Base-by-base conservation (phyloP, 305 asterid species). In the Fraxinus nigra region DNA sequence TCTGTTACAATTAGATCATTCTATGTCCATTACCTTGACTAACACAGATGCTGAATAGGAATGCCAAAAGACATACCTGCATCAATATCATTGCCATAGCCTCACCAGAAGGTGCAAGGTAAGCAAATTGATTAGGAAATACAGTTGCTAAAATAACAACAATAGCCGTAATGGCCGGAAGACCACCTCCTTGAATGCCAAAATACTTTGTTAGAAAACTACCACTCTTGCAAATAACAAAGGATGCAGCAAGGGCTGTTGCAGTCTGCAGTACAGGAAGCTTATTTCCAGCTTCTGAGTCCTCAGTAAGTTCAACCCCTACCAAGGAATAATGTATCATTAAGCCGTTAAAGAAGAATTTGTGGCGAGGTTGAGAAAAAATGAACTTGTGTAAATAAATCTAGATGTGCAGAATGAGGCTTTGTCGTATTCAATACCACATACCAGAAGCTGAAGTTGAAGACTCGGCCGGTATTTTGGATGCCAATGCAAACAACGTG, bases 41-140 rank as follows among this genome's bases (percentile, higher is more conserved):
- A 48, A 48, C 59, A 48, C 59, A 14, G n/a, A 48, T 13, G 59
- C 18, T 4, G 7, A 48, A 14, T 14, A 48, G 20, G 7, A 48
- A 1, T 48, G 5, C 59, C 18, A 28, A n/a, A 61, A 77, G 46
- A 78, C 59, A 72, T 56, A 93, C 99, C 98, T 95, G 99, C 99
- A 95, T 91, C 83, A 95, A 79, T 35, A 95, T 91, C 85, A 95
- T 34, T 2, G 98, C 98, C 97, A 95, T 92, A 81, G 97, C 97
- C 86, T 95, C 99, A 18, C 99, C 97, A 67, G 99, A 89, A 35
- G 98, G 97, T 7, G 99, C 97, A 40, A 95, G 94, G 84, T 91
- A 87, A 11, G 93, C 88, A 85, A 95, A 94, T 87, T 90, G 94
- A 61, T 82, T 87, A 6, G 99, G 98, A 78, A 95, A 88, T 2